Base-by-base conservation (phyloP, 1,284 basidiomycete genomes). In the Fomitopsis schrenkii region DNA sequence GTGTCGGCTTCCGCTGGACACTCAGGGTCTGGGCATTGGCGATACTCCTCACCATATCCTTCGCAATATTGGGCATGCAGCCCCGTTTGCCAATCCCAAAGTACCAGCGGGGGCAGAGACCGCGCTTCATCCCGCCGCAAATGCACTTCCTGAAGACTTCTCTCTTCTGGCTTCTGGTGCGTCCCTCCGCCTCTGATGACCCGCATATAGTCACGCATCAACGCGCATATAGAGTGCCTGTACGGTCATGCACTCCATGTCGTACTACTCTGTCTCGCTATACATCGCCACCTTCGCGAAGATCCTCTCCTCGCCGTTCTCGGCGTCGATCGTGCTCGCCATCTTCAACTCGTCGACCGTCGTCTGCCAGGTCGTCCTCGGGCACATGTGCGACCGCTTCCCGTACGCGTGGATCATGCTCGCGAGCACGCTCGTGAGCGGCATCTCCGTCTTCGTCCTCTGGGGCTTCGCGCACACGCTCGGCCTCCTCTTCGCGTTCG, bases 241-340 rank as follows among this genome's bases (percentile, higher is more conserved):
- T 22, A 64, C 65, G 48, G 63, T 69, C 58, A 52, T 72, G 30
- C 70, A 72, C 64, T 67, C 68, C 9, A 63, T 72, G 9, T 68
- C 68, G 1, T 71, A 70, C 63, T 70, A 70, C 67, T 69, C 68
- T n/a, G 71, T 69, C 28, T 71, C 69, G 28, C 67, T 70, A 10
- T 71, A 71, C 62, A 70, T 71, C 42, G 66, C 67, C 41, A 63
- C 69, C 22, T 71, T 67, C 66, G 66, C 70, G 15, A 64, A 64
- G 45, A 48, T 64, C n/a, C 56, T 71, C 44, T 63, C 68, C 30
- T 66, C 67, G 26, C 64, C 67, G 36, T 62, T 68, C 45, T 65
- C 70, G 6, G 67, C 70, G 36, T 66, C 68, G 14, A 58, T 68
- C 61, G 66, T 67, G 22, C 67, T 71, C 45, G 67, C 70, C 30